Percentiles rank a stretch among this genome's conserved stretches.
Evolutionary conservation across 2,329 filamentous ascomycete genomes (phyloP).

Genomic region (Paraconiothyrium brasiliense): DNA sequence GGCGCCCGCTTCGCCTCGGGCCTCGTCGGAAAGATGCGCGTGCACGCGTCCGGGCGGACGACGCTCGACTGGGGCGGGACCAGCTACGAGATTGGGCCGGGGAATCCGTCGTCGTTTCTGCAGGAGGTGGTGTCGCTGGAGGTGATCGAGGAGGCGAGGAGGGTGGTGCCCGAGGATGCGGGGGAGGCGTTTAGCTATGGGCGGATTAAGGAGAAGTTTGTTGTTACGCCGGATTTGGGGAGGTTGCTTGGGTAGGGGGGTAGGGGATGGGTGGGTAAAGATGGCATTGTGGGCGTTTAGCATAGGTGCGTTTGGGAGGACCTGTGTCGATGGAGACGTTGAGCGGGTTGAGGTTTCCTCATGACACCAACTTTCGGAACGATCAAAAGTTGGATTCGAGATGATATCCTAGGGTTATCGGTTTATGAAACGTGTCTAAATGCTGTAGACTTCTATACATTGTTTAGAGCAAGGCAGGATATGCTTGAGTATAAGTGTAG

Average conservation of each 20-base stretch:
- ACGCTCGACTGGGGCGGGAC: constrained; percentile 71
- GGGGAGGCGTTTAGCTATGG: constrained; percentile 66
- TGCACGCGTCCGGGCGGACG: constrained; percentile 69
- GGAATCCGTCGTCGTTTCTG: constrained; percentile 65
- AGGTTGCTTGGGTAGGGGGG: constrained; percentile 54
- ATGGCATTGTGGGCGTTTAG: background rate
- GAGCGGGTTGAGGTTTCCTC: too few relatives aligned
- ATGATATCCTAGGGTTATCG: too few relatives aligned
- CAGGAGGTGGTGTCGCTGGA: constrained; percentile 64
- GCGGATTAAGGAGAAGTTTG: constrained; percentile 71
- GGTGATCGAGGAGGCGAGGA: constrained; percentile 45
- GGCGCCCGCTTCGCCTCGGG: constrained; percentile 59
- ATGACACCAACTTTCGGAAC: too few relatives aligned
- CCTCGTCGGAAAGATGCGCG: constrained; percentile 67
- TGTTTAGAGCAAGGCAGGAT: too few relatives aligned
- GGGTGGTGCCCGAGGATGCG: constrained; percentile 45
- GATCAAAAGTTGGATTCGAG: too few relatives aligned
- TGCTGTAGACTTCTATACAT: too few relatives aligned
- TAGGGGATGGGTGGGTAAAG: background rate
- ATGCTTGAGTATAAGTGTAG: too few relatives aligned
- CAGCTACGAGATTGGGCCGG: constrained; percentile 65
- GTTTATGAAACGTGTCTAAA: too few relatives aligned
- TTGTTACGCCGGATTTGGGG: constrained; percentile 69
- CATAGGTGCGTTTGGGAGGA: background rate
- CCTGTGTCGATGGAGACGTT: too few relatives aligned